Base-by-base conservation (phyloP, 345 rosid species). In the Eucalyptus cloeziana region DNA sequence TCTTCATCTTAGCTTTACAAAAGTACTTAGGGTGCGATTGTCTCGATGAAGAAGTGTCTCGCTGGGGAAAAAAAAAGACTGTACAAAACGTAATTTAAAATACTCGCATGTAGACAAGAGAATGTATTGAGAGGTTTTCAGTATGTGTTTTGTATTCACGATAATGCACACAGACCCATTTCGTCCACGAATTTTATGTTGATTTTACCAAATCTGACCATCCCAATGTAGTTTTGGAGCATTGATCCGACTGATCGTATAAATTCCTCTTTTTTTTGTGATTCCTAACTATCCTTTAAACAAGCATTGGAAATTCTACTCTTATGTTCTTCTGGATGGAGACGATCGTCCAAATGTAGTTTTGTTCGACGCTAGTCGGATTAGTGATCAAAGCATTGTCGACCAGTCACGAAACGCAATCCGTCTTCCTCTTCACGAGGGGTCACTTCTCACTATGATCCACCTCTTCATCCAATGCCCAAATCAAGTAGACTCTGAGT, bases 381-480 rank as follows among this genome's bases (percentile, higher is more conserved):
- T 33, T 6, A 21, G 7, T 8, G 43, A 16, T 69, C 7, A 4
- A 24, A 31, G 44, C 24, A 8, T 9, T 4, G 22, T 33, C 3
- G 6, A 40, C 37, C 22, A 40, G 80, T 16, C 24, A 3, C 2
- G 4, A 69, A 33, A 8, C 3, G 12, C 37, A 4, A 69, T 16
- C 12, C 6, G 80, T 7, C 56, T 86, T 85, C 25, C 87, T 49
- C 40, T 27, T 30, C 13, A 10, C 1, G 87, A 49, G 24, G 50
- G 87, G 22, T 16, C 21, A 16, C 93, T 91, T 91, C 98, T 94
- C 4, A 95, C 94, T 60, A 94, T 92, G 69, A 95, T 89, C 99
- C 99, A 97, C 56, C 43, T 92, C 95, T 15, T 37, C 64, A 10
- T 87, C 92, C 80, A 17, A 90, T 87, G 83, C 56, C 97, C 95